These are phyloP conservation scores for Rhytidiadelphus loreus DNA, from an alignment of 225 moss, liverwort and hornwort species.

Conservation along the genomic window DNA sequence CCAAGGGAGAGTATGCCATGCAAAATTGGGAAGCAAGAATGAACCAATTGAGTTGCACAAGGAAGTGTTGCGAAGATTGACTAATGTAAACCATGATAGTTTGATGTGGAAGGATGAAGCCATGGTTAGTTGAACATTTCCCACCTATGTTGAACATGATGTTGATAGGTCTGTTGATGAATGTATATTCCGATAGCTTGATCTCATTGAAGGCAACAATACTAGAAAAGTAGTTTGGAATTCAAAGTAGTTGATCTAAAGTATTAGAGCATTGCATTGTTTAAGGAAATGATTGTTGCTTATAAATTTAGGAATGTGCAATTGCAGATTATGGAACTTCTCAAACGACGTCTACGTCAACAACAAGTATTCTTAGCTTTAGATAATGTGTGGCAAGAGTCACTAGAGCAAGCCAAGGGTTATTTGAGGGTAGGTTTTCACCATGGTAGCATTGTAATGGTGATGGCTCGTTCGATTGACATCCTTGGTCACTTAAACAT, in stretches of 20 bases:
- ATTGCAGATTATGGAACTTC: neutral
- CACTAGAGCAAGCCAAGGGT: neutral
- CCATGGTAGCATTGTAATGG: neutral
- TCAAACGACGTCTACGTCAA: neutral
- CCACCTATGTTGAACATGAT: neutral
- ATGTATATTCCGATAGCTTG: accelerated
- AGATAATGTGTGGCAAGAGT: neutral
- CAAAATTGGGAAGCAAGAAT: neutral
- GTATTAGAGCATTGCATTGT: neutral
- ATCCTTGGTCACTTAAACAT: neutral
- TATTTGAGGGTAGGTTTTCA: neutral
- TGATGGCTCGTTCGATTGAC: neutral
- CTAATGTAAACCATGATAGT: neutral
- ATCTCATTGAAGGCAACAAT: neutral
- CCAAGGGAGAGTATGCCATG: neutral
- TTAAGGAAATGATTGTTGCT: neutral
- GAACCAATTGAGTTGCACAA: neutral
- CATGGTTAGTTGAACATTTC: neutral
- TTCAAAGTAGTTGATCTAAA: neutral
- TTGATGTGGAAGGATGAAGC: accelerated
- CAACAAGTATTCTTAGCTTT: neutral
- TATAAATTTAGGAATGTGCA: neutral
- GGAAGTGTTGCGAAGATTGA: neutral
- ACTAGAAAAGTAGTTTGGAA: too few relatives aligned
- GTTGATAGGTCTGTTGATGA: neutral